Evolutionary conservation across 2,329 filamentous ascomycete genomes (phyloP).

Genomic region (Ambrosiella cleistominuta): DNA sequence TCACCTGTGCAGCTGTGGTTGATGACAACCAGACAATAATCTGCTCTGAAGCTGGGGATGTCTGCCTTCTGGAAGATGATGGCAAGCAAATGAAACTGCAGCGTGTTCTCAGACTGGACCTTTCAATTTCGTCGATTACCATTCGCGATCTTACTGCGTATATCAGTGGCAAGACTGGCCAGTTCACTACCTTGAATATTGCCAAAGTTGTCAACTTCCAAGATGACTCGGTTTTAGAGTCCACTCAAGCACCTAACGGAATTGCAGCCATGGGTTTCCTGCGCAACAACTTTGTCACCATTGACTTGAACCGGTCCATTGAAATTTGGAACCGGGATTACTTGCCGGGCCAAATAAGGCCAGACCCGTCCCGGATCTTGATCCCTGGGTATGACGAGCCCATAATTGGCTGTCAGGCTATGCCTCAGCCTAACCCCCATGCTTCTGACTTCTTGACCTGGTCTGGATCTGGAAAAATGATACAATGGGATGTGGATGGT

Average conservation of each 20-base stretch:
- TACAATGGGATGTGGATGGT: slow-evolving; percentile 68
- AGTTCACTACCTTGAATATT: slow-evolving; percentile 36
- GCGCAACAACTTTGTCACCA: slow-evolving; percentile 48
- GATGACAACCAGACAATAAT: slow-evolving; percentile 60
- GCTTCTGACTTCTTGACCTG: slow-evolving; percentile 69
- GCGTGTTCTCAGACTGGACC: slow-evolving; percentile 48
- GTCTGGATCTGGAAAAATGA: slow-evolving; percentile 62
- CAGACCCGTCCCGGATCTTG: slow-evolving; percentile 29
- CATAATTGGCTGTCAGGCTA: slow-evolving; percentile 54
- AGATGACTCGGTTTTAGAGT: slow-evolving; percentile 23
- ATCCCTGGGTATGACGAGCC: slow-evolving; percentile 47
- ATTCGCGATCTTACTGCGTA: slow-evolving; percentile 42
- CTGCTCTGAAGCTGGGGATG: slow-evolving; percentile 70
- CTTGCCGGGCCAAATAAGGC: slow-evolving; percentile 23
- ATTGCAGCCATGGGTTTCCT: slow-evolving; percentile 55
- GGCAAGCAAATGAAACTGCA: slow-evolving; percentile 53
- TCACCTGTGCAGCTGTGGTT: slow-evolving; percentile 58
- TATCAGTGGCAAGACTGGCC: slow-evolving; percentile 50
- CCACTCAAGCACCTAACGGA: slow-evolving; percentile 24
- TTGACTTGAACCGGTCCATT: slow-evolving; percentile 61
- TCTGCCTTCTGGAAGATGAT: slow-evolving; percentile 74
- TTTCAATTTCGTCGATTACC: slow-evolving; percentile 49
- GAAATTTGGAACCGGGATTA: slow-evolving; percentile 41
- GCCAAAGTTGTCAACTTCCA: slow-evolving; percentile 28
- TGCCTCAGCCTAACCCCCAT: slow-evolving; percentile 41